A percentile compares a stretch with the other conserved stretches of the same genome.
Evolutionary conservation across 352 stramenopile species (phyloP).

Genomic region (Phytopythium delawarense): DNA sequence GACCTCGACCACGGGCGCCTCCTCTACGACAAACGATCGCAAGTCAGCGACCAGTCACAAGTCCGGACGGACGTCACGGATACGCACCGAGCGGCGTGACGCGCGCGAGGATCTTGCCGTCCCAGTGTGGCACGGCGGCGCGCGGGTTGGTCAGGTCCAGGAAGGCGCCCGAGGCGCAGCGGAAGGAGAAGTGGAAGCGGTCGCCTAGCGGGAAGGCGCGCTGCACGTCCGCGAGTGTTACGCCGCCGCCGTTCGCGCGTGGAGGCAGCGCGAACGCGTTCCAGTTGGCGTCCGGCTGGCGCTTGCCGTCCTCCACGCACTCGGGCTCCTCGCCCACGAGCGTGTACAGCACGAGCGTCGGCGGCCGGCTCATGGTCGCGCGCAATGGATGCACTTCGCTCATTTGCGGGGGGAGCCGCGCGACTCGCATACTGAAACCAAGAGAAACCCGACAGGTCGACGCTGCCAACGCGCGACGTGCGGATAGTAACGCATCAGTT

Average conservation of each 20-base stretch:
- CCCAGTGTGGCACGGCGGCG: slow-evolving; percentile 54
- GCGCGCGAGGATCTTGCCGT: slow-evolving; percentile 67
- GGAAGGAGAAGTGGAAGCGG: slow-evolving; percentile 75
- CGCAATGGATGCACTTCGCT: slow-evolving; percentile 24
- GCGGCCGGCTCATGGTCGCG: slow-evolving; percentile 14
- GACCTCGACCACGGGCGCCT: background rate
- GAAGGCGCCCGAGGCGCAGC: slow-evolving; percentile 59
- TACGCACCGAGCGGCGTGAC: slow-evolving; percentile 48
- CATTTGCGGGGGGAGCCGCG: slow-evolving; percentile 2
- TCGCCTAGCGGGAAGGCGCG: slow-evolving; percentile 64
- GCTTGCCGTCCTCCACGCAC: slow-evolving; percentile 36
- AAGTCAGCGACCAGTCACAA: too few species aligned
- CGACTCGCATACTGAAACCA: background rate
- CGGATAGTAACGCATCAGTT: slow-evolving; percentile 2
- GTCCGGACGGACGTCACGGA: slow-evolving; percentile 3
- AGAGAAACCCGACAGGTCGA: background rate
- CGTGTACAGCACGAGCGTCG: slow-evolving; percentile 56
- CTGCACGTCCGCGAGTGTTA: slow-evolving; percentile 58
- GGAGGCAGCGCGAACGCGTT: slow-evolving; percentile 62
- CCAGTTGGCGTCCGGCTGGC: slow-evolving; percentile 50
- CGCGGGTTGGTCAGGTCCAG: slow-evolving; percentile 70
- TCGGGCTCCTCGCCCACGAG: slow-evolving; percentile 65
- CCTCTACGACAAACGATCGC: background rate
- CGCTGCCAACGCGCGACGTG: slow-evolving; percentile 2
- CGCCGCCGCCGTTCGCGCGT: slow-evolving; percentile 10